These are phyloP conservation scores for Macrophomina phaseolina DNA, from an alignment of 2,329 filamentous ascomycete species.

Conservation along the genomic window DNA sequence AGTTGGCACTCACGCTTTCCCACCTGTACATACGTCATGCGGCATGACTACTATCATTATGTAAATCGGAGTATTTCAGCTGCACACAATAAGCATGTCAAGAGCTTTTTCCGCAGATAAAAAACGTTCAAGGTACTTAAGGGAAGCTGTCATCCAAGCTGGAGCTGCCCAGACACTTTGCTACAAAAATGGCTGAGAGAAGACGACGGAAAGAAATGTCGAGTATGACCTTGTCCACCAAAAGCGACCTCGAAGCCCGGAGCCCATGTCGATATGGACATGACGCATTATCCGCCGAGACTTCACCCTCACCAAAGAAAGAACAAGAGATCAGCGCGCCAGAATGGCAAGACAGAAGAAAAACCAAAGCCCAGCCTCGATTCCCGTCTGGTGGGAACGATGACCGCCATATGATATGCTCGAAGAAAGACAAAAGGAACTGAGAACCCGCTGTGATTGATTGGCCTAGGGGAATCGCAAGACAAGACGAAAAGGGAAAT, in stretches of 20 bases:
- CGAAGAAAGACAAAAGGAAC: conserved; percentile 3
- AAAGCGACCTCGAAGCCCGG: neutral
- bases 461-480: conserved; percentile 24
- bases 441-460: conserved; percentile 10
- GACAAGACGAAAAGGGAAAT: conserved; percentile 2
- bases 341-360: neutral
- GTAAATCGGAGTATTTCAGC: no score
- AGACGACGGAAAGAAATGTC: neutral
- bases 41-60: neutral
- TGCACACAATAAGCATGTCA: no score
- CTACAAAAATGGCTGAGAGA: neutral
- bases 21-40: neutral
- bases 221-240: neutral
- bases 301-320: neutral
- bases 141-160: neutral
- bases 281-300: neutral
- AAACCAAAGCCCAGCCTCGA: neutral
- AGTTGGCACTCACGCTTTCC: no score
- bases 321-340: neutral
- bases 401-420: neutral
- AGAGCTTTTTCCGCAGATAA: neutral
- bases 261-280: conserved; percentile 3
- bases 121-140: neutral
- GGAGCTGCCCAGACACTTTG: neutral
- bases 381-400: neutral